These are phyloP conservation scores for Pleurotus tuoliensis DNA, from an alignment of 768 basidiomycete species.

Conservation along the genomic window DNA sequence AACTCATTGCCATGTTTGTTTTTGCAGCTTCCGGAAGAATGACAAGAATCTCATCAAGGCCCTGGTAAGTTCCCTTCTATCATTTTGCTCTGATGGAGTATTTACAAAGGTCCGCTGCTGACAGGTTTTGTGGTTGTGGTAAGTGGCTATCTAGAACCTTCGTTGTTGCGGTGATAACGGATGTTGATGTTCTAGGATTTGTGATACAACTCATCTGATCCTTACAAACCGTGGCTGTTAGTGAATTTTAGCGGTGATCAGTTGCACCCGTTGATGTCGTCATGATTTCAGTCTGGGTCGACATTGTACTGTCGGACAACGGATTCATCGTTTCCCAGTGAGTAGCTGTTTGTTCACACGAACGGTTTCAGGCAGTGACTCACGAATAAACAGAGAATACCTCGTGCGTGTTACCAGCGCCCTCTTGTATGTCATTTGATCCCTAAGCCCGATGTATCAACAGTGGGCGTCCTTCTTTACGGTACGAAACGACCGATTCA, in stretches of 20 bases:
- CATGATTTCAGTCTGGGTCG: conserved; percentile 1
- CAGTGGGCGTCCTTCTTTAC: conserved; percentile 7
- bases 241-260: not conserved
- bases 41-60: conserved; percentile 3
- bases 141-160: not conserved
- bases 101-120: not conserved
- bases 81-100: not conserved
- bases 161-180: not conserved
- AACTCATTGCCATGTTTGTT: not conserved
- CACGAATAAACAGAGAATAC: not conserved
- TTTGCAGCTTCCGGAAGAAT: conserved; percentile 4
- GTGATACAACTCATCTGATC: conserved; percentile 7
- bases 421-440: not conserved
- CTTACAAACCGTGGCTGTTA: conserved; percentile 7
- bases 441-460: not conserved
- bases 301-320: conserved; percentile 2
- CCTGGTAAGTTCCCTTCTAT: not conserved
- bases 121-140: conserved; percentile 1
- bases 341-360: not conserved
- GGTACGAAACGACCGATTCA: not conserved
- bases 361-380: not conserved
- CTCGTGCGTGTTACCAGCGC: not conserved
- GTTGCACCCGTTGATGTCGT: not conserved
- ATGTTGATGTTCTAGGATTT: not conserved
- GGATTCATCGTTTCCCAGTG: conserved; percentile 3